These are phyloP conservation scores for Liquidambar formosana DNA, from an alignment of 164 flowering plant species.

Conservation along the genomic window DNA sequence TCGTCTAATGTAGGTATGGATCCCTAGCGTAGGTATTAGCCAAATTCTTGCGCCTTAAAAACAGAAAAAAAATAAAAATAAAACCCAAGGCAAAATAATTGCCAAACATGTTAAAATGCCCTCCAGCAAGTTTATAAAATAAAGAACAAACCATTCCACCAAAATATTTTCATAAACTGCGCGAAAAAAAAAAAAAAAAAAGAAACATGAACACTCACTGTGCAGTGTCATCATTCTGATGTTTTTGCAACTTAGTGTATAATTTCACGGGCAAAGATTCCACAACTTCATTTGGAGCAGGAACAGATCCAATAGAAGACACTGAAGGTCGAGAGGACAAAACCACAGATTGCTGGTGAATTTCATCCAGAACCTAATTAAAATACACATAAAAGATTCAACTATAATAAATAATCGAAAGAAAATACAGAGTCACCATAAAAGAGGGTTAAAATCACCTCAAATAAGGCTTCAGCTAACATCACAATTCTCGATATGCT, in stretches of 20 bases:
- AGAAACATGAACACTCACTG: slow-evolving; percentile 61
- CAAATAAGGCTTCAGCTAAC: slow-evolving; percentile 96
- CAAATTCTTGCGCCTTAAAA: not conserved
- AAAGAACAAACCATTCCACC: not conserved
- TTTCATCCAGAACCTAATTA: slow-evolving; percentile 96
- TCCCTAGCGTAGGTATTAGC: not conserved
- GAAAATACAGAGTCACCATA: not conserved
- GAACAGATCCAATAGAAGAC: slow-evolving; percentile 87
- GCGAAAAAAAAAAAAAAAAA: not conserved
- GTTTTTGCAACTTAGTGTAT: slow-evolving; percentile 51
- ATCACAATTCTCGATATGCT: slow-evolving; percentile 96
- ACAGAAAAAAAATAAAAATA: not conserved
- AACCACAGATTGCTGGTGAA: slow-evolving; percentile 98
- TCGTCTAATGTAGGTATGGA: not conserved
- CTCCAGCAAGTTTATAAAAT: not conserved
- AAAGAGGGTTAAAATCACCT: slow-evolving; percentile 48
- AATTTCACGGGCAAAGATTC: slow-evolving; percentile 76
- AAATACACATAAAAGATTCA: slow-evolving; percentile 24
- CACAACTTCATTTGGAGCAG: slow-evolving; percentile 90
- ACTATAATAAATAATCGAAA: slow-evolving; percentile 12
- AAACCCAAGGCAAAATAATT: not conserved
- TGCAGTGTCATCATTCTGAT: slow-evolving; percentile 64
- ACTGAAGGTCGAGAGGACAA: slow-evolving; percentile 83
- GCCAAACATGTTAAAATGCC: not conserved
- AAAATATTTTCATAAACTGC: not conserved